Evolutionary conservation across 441 rosid genomes (phyloP), one percentile per base, ranked within the genome.

Genomic region (Isatis lusitanica): DNA sequence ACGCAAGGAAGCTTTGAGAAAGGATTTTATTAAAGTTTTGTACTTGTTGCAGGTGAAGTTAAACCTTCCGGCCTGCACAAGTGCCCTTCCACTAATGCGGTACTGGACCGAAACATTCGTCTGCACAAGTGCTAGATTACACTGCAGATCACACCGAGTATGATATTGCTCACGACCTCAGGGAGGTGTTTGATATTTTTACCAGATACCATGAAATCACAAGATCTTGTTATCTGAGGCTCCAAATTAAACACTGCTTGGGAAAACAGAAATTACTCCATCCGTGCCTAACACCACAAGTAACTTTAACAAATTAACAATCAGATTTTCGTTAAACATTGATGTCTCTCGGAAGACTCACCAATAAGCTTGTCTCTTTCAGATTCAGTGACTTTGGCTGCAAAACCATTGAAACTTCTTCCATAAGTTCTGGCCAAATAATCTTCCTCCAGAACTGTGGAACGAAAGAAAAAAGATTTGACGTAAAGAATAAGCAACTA

Each of bases 121-220:
- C 83, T 13, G 48, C 57, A 47, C 85, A 85, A 57, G 88, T 85
- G 35, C 61, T 72, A 4, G 87, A 78, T 47, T 88, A 87, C 87
- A 85, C 81, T 66, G 80, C 86, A 91, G 12, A 88, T 61, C 57
- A 85, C 72, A 31, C 88, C 90, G 52, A 85, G 26, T 15, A 87
- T 62, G 13, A 73, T 61, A 16, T 81, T 79, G 53, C 43, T 77
- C 60, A 72, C 77, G 0, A 72, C 60, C 7, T 43, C 24, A 7
- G 69, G 69, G 51, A 35, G 38, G 0, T 63, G 59, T 0, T 44
- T 55, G 53, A 21, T 51, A 4, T 52, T 71, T 17, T 28, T 70
- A 36, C 50, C 68, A 55, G 72, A 60, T 31, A 77, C 80, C 44
- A 77, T 72, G 53, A 72, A 77, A 33, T 21, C 24, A 21, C 24